These are phyloP conservation scores for Sporothrix humicola DNA, from an alignment of 2,329 filamentous ascomycete genomes.

Conservation along the genomic window DNA sequence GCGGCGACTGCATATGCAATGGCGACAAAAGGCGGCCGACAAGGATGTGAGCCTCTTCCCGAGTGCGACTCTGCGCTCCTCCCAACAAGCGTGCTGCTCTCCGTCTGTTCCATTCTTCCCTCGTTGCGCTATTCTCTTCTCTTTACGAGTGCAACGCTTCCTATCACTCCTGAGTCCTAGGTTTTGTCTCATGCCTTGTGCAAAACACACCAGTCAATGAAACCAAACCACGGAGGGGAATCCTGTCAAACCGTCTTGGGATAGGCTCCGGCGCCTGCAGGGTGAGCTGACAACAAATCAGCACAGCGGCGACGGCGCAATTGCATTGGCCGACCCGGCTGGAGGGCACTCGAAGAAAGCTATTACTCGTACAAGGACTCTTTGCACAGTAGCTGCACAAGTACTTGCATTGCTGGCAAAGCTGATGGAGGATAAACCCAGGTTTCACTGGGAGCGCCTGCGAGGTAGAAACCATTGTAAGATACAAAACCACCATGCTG, in stretches of 20 bases:
- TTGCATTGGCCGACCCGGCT: conserved; percentile 14
- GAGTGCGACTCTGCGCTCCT: conserved; percentile 10
- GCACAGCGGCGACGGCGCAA: conserved; percentile 11
- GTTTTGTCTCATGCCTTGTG: not conserved
- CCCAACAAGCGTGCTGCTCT: not conserved
- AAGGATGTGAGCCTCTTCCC: conserved; percentile 18
- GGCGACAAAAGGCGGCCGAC: conserved; percentile 9
- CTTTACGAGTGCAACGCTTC: not conserved
- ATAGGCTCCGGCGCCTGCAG: not conserved
- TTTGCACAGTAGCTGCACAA: too few species aligned
- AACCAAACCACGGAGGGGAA: not conserved
- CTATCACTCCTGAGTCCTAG: too few species aligned
- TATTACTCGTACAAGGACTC: not conserved
- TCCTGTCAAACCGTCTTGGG: not conserved
- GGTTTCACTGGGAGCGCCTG: not conserved
- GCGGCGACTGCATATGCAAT: conserved; percentile 18
- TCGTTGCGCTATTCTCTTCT: not conserved
- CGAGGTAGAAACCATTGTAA: not conserved
- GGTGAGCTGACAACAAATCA: conserved; percentile 12
- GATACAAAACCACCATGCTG: not conserved
- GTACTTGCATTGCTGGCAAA: not conserved
- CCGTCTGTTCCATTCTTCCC: conserved; percentile 1
- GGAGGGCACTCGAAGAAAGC: not conserved
- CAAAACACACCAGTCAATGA: not conserved
- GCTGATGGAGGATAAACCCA: not conserved